Evolutionary conservation across 2,329 filamentous ascomycete species (phyloP).

Genomic region (Sarocladiaceae sp.): DNA sequence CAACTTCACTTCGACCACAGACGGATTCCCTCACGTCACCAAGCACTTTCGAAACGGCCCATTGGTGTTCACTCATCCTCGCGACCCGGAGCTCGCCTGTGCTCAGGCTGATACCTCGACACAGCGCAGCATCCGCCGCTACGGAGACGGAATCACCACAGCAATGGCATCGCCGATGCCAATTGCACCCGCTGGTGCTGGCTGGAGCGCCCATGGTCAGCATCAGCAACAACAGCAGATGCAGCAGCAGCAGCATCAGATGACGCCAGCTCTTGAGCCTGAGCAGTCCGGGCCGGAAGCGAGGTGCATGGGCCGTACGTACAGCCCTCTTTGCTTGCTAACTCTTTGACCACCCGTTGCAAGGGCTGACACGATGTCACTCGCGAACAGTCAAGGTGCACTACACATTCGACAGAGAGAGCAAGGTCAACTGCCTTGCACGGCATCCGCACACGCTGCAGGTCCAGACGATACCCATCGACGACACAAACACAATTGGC

Average conservation of each 20-base stretch:
- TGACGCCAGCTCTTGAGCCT: slow-evolving; percentile 22
- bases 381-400: slow-evolving; percentile 82
- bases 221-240: slow-evolving; percentile 16
- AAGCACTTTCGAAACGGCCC: slow-evolving; percentile 12
- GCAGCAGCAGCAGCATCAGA: slow-evolving; percentile 11
- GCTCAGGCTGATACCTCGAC: background rate
- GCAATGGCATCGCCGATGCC: slow-evolving; percentile 35
- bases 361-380: background rate
- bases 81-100: slow-evolving; percentile 7
- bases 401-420: slow-evolving; percentile 89
- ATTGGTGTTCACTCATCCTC: background rate
- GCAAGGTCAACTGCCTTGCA: slow-evolving; percentile 83
- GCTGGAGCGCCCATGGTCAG: slow-evolving; percentile 25
- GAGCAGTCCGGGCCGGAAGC: slow-evolving; percentile 48
- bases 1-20: background rate
- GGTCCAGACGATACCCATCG: slow-evolving; percentile 73
- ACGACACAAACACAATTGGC: slow-evolving; percentile 76
- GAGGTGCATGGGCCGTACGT: slow-evolving; percentile 63
- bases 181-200: slow-evolving; percentile 20
- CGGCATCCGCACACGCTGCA: slow-evolving; percentile 73
- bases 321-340: slow-evolving; percentile 15
- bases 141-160: slow-evolving; percentile 11
- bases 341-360: slow-evolving; percentile 15
- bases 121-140: slow-evolving; percentile 7
- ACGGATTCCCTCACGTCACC: background rate